A percentile compares a stretch with the other conserved stretches of the same genome.
Conservation (phyloP, 2,329 filamentous ascomycete species). For the Fusarium mexicanum region DNA sequence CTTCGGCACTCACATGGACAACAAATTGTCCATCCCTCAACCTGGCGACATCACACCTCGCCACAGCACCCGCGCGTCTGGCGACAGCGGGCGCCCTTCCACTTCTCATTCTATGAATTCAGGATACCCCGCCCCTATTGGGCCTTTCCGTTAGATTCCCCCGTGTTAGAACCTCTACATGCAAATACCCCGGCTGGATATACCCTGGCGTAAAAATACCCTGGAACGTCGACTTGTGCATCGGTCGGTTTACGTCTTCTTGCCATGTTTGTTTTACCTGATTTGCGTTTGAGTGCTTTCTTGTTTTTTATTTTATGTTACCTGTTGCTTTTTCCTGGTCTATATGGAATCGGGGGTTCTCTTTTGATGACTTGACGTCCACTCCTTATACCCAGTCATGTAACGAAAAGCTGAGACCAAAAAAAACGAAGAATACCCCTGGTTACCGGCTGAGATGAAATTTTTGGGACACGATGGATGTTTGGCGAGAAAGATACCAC, state of each 20-base stretch:
- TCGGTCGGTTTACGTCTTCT: conserved; percentile 57
- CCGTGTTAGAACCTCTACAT: conserved; percentile 59
- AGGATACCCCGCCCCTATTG: conserved; percentile 94
- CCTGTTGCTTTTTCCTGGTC: conserved; percentile 38
- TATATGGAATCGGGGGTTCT: conserved; percentile 39
- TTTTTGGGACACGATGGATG: conserved; percentile 38
- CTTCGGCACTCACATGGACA: conserved; percentile 71
- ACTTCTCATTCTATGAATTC: conserved; percentile 95
- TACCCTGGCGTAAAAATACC: conserved; percentile 72
- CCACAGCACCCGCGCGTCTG: conserved; percentile 84
- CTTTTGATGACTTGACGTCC: conserved; percentile 49
- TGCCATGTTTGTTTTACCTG: conserved; percentile 43
- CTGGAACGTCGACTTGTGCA: conserved; percentile 57
- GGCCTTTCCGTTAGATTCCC: conserved; percentile 84
- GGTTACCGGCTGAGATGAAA: conserved; percentile 40
- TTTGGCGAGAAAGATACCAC: conserved; percentile 44
- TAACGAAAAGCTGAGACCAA: conserved; percentile 45
- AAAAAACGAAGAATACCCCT: conserved; percentile 50
- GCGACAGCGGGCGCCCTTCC: conserved; percentile 90
- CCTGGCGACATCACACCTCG: conserved; percentile 85
- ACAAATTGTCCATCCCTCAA: conserved; percentile 71
- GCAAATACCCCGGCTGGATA: conserved; percentile 72
- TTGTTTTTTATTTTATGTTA: conserved; percentile 25
- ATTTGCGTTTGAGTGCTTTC: conserved; percentile 29
- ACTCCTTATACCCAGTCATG: conserved; percentile 50